Conservation (phyloP, 768 basidiomycete genomes). For the Sporobolomyces phaffii region DNA sequence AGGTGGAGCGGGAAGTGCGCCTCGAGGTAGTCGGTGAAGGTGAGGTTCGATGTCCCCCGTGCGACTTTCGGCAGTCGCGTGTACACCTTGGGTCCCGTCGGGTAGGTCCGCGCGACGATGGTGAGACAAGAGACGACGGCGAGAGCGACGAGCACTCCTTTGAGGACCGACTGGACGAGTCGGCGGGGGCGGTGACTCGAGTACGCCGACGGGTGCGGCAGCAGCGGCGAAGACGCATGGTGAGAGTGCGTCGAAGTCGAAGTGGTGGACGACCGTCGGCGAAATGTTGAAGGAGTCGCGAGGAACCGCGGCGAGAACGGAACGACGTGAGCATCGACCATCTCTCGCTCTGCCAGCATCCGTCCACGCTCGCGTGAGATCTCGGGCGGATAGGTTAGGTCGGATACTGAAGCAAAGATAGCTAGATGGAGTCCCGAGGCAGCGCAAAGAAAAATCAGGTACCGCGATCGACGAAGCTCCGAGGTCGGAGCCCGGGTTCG, state of each 20-base stretch:
- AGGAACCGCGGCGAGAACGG: neutral
- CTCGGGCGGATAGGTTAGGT: no score
- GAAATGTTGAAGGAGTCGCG: constrained; percentile 4
- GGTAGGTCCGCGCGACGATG: neutral
- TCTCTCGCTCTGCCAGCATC: neutral
- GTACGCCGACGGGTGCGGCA: neutral
- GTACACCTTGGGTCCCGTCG: neutral
- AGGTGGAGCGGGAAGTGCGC: constrained; percentile 15
- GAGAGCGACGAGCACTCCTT: neutral
- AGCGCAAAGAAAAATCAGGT: no score
- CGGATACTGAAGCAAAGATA: no score
- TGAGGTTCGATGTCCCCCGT: neutral
- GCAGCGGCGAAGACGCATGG: neutral
- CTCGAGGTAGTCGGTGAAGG: constrained; percentile 16
- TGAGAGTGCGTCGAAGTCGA: neutral
- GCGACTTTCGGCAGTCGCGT: neutral
- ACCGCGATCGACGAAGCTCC: no score
- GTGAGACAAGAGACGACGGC: neutral
- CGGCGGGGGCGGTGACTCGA: neutral
- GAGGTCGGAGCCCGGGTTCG: no score
- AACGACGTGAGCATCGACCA: neutral
- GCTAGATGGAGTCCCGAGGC: no score
- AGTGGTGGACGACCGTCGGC: neutral
- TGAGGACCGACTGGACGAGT: neutral
- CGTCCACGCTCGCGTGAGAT: neutral